A percentile compares a stretch with the other conserved stretches of the same genome.
Conservation (phyloP, 768 basidiomycete genomes). For the Amanita molliuscula region DNA sequence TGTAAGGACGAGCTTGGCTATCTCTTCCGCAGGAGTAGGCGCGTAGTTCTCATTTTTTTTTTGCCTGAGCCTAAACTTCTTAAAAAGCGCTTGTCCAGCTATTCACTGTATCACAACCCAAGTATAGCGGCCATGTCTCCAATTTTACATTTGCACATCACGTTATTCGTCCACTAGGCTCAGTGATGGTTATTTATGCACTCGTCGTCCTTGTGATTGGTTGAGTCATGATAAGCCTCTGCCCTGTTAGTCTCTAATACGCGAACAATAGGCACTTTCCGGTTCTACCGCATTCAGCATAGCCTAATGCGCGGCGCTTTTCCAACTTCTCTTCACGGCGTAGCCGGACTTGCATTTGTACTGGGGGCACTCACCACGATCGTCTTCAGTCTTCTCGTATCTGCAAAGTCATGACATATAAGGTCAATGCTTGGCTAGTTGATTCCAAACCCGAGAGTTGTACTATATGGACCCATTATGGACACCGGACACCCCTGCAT, state of each 20-base stretch:
- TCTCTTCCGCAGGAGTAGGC: conserved; percentile 45
- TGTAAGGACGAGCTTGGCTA: conserved; percentile 42
- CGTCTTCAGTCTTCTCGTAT: conserved; percentile 6
- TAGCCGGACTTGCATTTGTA: not conserved
- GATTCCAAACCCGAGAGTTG: no score
- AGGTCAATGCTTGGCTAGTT: no score
- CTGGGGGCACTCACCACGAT: conserved; percentile 1
- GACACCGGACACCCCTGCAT: no score
- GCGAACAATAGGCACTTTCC: not conserved
- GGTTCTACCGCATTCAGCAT: conserved; percentile 2
- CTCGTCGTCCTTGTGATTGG: conserved; percentile 4
- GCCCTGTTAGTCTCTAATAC: not conserved
- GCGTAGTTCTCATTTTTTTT: conserved; percentile 10
- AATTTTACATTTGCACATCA: not conserved
- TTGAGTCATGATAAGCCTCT: not conserved
- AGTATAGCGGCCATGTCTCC: not conserved
- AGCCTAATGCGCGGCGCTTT: not conserved
- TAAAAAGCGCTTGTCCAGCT: conserved; percentile 5
- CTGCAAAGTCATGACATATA: not conserved
- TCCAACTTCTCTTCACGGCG: not conserved
- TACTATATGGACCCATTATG: no score
- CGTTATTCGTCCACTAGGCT: conserved; percentile 1
- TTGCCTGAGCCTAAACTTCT: not conserved
- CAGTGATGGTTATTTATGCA: conserved; percentile 1
- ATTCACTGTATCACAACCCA: not conserved